Conservation (phyloP, 257 asterid genomes). For the Apocynum venetum region DNA sequence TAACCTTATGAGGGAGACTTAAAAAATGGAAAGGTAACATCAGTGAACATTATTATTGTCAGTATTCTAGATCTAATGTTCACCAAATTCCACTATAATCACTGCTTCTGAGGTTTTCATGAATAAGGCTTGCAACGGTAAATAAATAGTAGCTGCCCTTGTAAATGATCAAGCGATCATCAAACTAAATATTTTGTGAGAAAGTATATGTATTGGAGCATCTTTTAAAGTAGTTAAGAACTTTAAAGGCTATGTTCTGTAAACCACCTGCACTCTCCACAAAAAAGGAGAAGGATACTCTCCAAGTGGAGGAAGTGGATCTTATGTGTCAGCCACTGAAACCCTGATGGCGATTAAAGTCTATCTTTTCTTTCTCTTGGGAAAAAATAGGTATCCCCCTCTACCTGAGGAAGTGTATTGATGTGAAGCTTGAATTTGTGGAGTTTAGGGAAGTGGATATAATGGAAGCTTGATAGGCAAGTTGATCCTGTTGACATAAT, state of each 20-base stretch:
- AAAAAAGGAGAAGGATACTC: constrained; percentile 12
- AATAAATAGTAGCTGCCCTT: neutral
- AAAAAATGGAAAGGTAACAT: too few relatives aligned
- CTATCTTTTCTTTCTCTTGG: neutral
- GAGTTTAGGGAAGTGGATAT: constrained; percentile 3
- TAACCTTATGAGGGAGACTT: neutral
- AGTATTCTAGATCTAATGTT: too few relatives aligned
- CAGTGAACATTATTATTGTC: too few relatives aligned
- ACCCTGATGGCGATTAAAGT: constrained; percentile 10
- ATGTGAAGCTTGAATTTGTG: neutral
- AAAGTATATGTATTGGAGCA: constrained; percentile 14
- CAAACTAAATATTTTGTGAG: neutral
- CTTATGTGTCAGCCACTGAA: constrained; percentile 50
- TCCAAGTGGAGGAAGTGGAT: constrained; percentile 46
- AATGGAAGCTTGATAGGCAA: neutral
- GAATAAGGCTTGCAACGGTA: neutral
- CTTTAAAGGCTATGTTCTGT: constrained; percentile 4
- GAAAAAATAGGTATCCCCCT: neutral
- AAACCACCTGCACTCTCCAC: constrained; percentile 23
- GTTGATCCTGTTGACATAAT: neutral
- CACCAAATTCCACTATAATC: neutral
- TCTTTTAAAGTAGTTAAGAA: constrained; percentile 9
- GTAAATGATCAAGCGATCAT: neutral
- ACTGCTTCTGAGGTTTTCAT: neutral
- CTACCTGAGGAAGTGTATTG: neutral